Evolutionary conservation across 306 rosid species (phyloP).

Genomic region (Vigna mungo): DNA sequence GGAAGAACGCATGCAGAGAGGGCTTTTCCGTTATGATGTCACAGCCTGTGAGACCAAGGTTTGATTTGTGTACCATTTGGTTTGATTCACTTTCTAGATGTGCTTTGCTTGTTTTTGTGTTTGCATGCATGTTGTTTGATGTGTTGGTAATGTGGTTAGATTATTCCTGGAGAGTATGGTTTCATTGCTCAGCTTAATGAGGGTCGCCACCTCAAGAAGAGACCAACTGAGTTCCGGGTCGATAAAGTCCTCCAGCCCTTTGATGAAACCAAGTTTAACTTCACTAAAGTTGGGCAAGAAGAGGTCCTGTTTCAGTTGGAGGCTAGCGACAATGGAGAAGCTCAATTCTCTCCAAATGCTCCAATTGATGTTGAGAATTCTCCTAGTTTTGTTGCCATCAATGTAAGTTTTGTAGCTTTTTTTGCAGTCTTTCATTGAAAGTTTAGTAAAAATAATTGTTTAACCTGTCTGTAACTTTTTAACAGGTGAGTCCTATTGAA

Average conservation of each 20-base stretch:
- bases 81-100: neutral
- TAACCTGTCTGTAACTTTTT: slow-evolving; percentile 9
- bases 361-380: slow-evolving; percentile 76
- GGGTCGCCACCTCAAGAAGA: slow-evolving; percentile 98
- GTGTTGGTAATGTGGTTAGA: slow-evolving; percentile 49
- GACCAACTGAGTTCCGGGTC: slow-evolving; percentile 93
- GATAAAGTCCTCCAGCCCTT: slow-evolving; percentile 98
- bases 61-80: neutral
- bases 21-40: slow-evolving; percentile 97
- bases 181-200: slow-evolving; percentile 97
- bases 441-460: neutral
- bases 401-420: slow-evolving; percentile 52
- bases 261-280: slow-evolving; percentile 90
- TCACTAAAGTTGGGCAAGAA: slow-evolving; percentile 98
- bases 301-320: slow-evolving; percentile 90
- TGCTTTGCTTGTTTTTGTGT: neutral
- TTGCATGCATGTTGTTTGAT: slow-evolving; percentile 3
- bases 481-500: slow-evolving; percentile 98
- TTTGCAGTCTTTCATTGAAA: slow-evolving; percentile 11
- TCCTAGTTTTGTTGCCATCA: slow-evolving; percentile 90
- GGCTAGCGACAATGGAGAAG: slow-evolving; percentile 67
- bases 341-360: slow-evolving; percentile 72
- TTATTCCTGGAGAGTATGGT: slow-evolving; percentile 82
- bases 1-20: slow-evolving; percentile 95
- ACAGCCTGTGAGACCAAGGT: slow-evolving; percentile 98